Evolutionary conservation across 768 basidiomycete species (phyloP).

Genomic region (Auricularia heimuer): DNA sequence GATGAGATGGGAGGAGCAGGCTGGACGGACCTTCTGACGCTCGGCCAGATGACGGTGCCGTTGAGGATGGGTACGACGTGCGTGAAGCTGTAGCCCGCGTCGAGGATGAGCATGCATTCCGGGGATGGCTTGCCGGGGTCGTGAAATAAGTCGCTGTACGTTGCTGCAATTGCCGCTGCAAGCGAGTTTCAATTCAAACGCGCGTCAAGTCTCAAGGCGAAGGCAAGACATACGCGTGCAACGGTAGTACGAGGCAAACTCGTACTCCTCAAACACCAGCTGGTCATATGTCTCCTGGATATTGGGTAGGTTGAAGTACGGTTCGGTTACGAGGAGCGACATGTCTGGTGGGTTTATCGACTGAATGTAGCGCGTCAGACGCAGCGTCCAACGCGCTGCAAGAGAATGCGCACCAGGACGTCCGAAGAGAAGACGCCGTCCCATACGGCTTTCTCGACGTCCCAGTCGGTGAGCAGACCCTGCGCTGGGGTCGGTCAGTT

Average conservation of each 20-base stretch:
- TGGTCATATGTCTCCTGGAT: conserved; percentile 91
- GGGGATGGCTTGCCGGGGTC: conserved; percentile 33
- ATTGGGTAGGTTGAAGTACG: conserved; percentile 88
- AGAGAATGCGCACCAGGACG: conserved; percentile 26
- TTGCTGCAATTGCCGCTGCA: neutral
- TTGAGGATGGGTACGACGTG: conserved; percentile 79
- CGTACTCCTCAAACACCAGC: conserved; percentile 94
- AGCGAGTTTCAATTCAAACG: conserved; percentile 7
- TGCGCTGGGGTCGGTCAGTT: conserved; percentile 27
- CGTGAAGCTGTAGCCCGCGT: conserved; percentile 91
- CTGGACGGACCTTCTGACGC: conserved; percentile 61
- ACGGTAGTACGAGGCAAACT: conserved; percentile 73
- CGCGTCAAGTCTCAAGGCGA: conserved; percentile 7
- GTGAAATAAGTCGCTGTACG: neutral
- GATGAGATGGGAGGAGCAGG: conserved; percentile 9
- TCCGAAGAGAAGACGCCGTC: conserved; percentile 76
- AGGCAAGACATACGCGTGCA: conserved; percentile 57
- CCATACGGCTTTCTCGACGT: conserved; percentile 90
- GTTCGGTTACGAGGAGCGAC: conserved; percentile 82
- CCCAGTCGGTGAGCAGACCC: conserved; percentile 94
- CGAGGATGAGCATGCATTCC: conserved; percentile 75
- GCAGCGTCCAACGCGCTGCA: conserved; percentile 35
- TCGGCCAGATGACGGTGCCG: conserved; percentile 65
- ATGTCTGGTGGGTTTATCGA: conserved; percentile 67
- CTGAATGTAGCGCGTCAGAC: neutral